Evolutionary conservation across 192 early-diverging fungal genomes (phyloP), one percentile per base, ranked within the genome.

Genomic region (Coemansia sp.): DNA sequence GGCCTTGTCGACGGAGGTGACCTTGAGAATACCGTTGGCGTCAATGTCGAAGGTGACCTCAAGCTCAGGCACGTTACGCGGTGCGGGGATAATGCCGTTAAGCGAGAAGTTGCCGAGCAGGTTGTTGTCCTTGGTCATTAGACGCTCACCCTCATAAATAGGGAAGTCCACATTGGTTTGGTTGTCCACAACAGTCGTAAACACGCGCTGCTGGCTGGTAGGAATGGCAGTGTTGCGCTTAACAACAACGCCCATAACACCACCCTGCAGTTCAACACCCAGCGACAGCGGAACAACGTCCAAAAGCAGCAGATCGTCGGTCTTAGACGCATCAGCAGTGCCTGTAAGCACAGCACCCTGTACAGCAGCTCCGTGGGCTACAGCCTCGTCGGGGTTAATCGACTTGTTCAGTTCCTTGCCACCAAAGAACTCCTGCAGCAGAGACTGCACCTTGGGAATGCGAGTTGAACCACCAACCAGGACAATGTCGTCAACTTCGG

Each of bases 301-400:
- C 67, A 94, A 86, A 51, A 94, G 85, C 55, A 94, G 84, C 59
- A 94, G 79, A 67, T 91, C 88, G 63, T 88, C 84, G 83, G 88
- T 84, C 82, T 85, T 76, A 61, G 80, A 76, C 54, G 84, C 75
- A 66, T 80, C 83, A 54, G 86, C 83, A 53, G 86, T 86, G 76
- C 85, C 85, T 51, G 88, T 87, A 46, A 94, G 84, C 65, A 94
- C 85, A 24, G 87, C 92, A 24, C 85, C 94, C 87, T 94, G 93
- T 46, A 95, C 91, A 56, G 93, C 94, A 59, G 94, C 93, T 80
- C 94, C 94, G 76, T 93, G 92, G 61, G 93, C 94, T 39, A 96
- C 93, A 51, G 92, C 93, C 84, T 97, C 95, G 85, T 95, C 94
- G 69, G 94, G 95, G 89, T 97, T 95, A 87, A 95, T 95, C 54